Evolutionary conservation across 192 early-diverging fungal genomes (phyloP), one percentile per base, ranked within the genome.

Genomic region (Borealophlyctis nickersoniae): DNA sequence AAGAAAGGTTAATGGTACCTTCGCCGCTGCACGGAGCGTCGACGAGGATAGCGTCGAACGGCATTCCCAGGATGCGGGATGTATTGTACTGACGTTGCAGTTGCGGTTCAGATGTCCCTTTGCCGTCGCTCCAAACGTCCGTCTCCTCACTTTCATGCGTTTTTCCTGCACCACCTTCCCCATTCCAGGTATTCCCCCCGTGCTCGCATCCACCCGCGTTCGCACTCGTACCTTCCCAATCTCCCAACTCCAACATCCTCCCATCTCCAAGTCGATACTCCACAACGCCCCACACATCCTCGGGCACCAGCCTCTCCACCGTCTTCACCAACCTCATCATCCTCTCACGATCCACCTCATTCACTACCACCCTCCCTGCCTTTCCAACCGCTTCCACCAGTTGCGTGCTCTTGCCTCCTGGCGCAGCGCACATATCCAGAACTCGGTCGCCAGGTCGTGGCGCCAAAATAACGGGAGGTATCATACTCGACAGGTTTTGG

Each of bases 11-110:
- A 86, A 87, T 0, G 85, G 83, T 75, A 91, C 94, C 73, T 92
- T 94, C 61, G 54, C 94, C 94, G 54, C 87, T 89, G 81, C 94
- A 96, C 27, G 94, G 94, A 0, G 94, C 92, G 73, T 96, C 94
- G n/a, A 96, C 72, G 24, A 96, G 80, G 3, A 96, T 89, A 62
- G 92, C 82, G 67, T 93, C 92, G 61, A 96, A 96, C 2, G 26
- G 64, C 14, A 9, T 22, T 3, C 4, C 3, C 4, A 45, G 32
- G 32, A 28, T 23, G 58, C 36, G 33, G 58, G 4, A 4, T 2
- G 34, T 7, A 24, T 14, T 59, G 58, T 2, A 4, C 22, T 76
- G 92, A 89, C 24, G 93, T 86, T 52, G 82, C 83, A 33, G 92
- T 90, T 78, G 26, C n/a, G n/a, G n/a, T n/a, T n/a, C n/a, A n/a